Conservation (phyloP, 805 yeast species). For the Schwanniomyces pseudopolymorphus region DNA sequence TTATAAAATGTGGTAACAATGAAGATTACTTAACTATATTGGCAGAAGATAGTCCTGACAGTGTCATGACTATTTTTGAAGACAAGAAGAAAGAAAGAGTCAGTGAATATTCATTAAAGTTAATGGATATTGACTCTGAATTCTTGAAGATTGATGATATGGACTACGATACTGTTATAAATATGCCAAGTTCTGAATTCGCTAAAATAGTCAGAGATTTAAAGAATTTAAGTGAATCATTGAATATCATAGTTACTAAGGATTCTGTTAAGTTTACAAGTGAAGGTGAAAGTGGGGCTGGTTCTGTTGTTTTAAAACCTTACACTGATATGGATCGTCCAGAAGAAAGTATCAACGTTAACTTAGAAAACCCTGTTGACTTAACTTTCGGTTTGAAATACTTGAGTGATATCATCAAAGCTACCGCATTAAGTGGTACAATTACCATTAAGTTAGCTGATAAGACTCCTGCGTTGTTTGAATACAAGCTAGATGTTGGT, state of each 20-base stretch:
- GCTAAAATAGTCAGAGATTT: slow-evolving; percentile 88
- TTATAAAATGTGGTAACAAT: slow-evolving; percentile 87
- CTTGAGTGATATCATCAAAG: slow-evolving; percentile 87
- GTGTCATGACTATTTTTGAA: slow-evolving; percentile 79
- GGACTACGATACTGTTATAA: slow-evolving; percentile 82
- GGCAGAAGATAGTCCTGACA: slow-evolving; percentile 87
- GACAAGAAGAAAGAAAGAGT: slow-evolving; percentile 88
- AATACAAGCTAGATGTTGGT: slow-evolving; percentile 78
- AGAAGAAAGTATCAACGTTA: slow-evolving; percentile 70
- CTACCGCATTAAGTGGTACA: slow-evolving; percentile 70
- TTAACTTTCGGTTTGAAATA: slow-evolving; percentile 91
- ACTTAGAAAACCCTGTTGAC: slow-evolving; percentile 82
- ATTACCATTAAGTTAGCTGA: slow-evolving; percentile 86
- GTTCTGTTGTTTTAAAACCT: slow-evolving; percentile 84
- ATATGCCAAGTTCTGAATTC: slow-evolving; percentile 86
- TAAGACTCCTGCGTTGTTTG: slow-evolving; percentile 91
- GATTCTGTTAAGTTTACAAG: slow-evolving; percentile 87
- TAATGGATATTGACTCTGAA: slow-evolving; percentile 96
- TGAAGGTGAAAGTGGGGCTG: slow-evolving; percentile 90
- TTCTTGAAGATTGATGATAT: slow-evolving; percentile 90
- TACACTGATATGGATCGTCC: slow-evolving; percentile 77
- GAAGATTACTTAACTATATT: slow-evolving; percentile 84
- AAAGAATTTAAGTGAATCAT: slow-evolving; percentile 81
- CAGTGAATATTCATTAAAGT: slow-evolving; percentile 84
- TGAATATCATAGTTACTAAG: slow-evolving; percentile 83